Base-by-base conservation (phyloP, 1,284 basidiomycete species). In the Ganoderma multipileum region DNA sequence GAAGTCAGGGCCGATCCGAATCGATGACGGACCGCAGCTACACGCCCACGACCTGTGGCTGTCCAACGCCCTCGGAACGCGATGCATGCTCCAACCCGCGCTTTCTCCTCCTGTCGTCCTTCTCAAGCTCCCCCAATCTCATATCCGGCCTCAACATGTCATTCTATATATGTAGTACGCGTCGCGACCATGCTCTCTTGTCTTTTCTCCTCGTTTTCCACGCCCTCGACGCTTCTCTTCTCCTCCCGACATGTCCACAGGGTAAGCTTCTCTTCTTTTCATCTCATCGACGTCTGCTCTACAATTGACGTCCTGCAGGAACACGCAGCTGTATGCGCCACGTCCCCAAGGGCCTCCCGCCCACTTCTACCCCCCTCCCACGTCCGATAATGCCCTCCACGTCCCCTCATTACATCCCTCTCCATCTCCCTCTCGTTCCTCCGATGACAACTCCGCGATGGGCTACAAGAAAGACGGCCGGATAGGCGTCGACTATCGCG, bases 401-500 rank as follows among this genome's bases (percentile, higher is more conserved):
- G 39, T 26, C 18, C 52, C 63, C 20, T 38, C 47, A 36, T 50
- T 55, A n/a, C 47, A 39, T 6, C 33, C 62, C 39, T 66, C 59
- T 3, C n/a, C 36, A 14, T 8, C 50, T n/a, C 60, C 39, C 16
- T 62, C 33, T 7, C 58, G 38, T 41, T 18, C 52, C 9, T 39
- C 50, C 36, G 26, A 52, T 20, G 47, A 54, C 28, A 23, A 28
- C 20, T 38, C 38, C 20, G 6, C 54, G 9, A 38, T 39, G 23
- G 58, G 41, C 50, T 26, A 55, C 50, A 36, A 54, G n/a, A 69
- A 70, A 47, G 52, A 57, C 23, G 28, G 30, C 12, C 47, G 57
- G 2, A 66, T 68, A 44, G 63, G 59, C 6, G 70, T 76, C 30
- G 69, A 76, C 42, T 73, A 75, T 63, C 74, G 75, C 42, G 61